Evolutionary conservation across 148 eudicot species (phyloP), one percentile per base, ranked within the genome.

Genomic region (Chenopodium album): DNA sequence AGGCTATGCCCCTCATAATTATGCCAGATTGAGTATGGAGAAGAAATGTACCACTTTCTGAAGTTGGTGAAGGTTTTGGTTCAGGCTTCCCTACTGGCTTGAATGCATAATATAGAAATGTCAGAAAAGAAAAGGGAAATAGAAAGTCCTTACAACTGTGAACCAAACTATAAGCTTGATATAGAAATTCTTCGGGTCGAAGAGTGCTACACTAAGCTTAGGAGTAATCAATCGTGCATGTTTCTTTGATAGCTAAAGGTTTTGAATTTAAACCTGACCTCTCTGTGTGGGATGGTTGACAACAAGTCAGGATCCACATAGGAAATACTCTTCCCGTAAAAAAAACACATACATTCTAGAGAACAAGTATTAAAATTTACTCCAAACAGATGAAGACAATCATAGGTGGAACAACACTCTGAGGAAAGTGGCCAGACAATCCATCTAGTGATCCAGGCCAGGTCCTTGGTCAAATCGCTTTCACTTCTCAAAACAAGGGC

Each of bases 221-320:
- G 59, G 37, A 74, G 4, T 29, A 6, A 28, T 50, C 4, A 73
- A 22, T 23, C 32, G 23, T 47, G 66, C 32, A 47, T 47, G 66
- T 62, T 7, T 7, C 11, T 59, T 4, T 59, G 7, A 14, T 69
- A 4, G 67, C 48, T 67, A n/a, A 74, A 72, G 48, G 10, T 75
- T 37, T 48, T 56, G 23, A 34, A 54, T 37, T 54, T 32, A 26
- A 73, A 85, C 84, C 84, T 80, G 84, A 41, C 29, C 34, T 73
- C 64, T 37, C 76, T 50, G 76, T 29, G 63, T 63, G 83, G 20
- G 73, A 69, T 70, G 83, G 80, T 54, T 85, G 87, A 77, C 87
- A 85, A 66, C 84, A 85, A 67, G 78, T 85, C 75, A 81, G 64
- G 65, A 85, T 73, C 87, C 87, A 85, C 84, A 81, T 26, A 23